Evolutionary conservation across 164 flowering plant species (phyloP).

Genomic region (Sextonia rubra): DNA sequence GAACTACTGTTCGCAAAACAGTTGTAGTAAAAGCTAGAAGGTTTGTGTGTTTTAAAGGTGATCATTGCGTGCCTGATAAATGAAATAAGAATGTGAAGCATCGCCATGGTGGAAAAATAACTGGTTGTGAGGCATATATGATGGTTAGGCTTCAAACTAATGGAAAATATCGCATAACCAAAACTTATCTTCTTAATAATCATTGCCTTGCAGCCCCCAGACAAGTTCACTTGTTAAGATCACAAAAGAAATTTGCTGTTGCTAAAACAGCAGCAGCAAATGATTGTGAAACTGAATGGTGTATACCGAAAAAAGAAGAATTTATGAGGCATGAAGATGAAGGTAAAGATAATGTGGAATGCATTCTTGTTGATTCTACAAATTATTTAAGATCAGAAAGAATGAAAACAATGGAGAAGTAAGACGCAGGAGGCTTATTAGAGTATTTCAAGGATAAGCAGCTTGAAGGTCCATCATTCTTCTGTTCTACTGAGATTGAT

Average conservation of each 20-base stretch:
- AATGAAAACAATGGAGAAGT: conserved; percentile 1
- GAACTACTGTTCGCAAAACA: background rate
- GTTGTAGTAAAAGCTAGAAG: background rate
- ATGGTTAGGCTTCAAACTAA: background rate
- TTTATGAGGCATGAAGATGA: background rate
- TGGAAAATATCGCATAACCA: conserved; percentile 6
- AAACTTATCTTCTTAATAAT: conserved; percentile 5
- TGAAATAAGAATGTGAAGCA: conserved; percentile 2
- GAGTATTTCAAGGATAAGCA: conserved; percentile 1
- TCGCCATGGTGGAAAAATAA: conserved; percentile 9
- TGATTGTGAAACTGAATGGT: background rate
- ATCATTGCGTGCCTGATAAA: conserved; percentile 1
- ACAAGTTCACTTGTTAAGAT: conserved; percentile 13
- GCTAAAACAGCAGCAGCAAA: background rate
- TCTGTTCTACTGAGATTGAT: conserved; percentile 5
- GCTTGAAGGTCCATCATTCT: conserved; percentile 7
- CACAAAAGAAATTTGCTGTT: conserved; percentile 6
- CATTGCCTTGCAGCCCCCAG: conserved; percentile 10
- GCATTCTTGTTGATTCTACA: conserved; percentile 3
- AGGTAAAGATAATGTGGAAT: conserved; percentile 1
- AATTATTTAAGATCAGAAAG: background rate
- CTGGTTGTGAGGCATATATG: conserved; percentile 12
- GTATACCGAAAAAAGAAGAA: background rate
- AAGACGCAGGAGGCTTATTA: background rate
- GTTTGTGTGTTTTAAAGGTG: conserved; percentile 11